Conservation (phyloP, 177 flowering plant species). For the Vitis hybrid region DNA sequence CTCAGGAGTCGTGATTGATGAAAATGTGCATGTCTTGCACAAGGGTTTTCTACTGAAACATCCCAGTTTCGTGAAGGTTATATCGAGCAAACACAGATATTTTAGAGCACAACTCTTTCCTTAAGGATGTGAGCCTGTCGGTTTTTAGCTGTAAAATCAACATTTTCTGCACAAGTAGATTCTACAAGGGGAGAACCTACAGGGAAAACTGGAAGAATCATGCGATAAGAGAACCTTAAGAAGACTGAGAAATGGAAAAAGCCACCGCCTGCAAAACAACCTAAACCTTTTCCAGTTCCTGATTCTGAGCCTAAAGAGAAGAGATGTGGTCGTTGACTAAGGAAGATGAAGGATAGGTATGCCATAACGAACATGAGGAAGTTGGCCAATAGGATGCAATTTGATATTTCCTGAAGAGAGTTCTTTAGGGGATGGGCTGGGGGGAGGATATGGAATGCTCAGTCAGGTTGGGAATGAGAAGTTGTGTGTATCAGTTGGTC, state of each 20-base stretch:
- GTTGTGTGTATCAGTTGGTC: constrained; percentile 86
- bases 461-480: constrained; percentile 98
- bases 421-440: constrained; percentile 98
- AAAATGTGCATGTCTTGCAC: constrained; percentile 81
- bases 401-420: constrained; percentile 95
- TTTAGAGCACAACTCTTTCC: constrained; percentile 86
- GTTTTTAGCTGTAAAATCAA: constrained; percentile 80
- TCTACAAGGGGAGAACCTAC: constrained; percentile 83
- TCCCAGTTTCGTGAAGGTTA: constrained; percentile 89
- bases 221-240: constrained; percentile 71
- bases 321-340: constrained; percentile 93
- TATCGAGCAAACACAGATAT: constrained; percentile 84
- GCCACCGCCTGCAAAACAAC: constrained; percentile 96
- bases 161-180: constrained; percentile 93
- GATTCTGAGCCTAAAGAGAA: constrained; percentile 97
- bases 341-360: constrained; percentile 98
- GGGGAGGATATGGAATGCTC: constrained; percentile 99
- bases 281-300: constrained; percentile 94
- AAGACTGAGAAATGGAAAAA: constrained; percentile 98
- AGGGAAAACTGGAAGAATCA: constrained; percentile 68
- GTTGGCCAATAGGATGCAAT: constrained; percentile 95
- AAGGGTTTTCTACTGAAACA: constrained; percentile 87
- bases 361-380: constrained; percentile 96
- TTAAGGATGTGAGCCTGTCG: constrained; percentile 87
- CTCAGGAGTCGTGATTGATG: constrained; percentile 64